Conservation (phyloP, 495 filamentous ascomycete genomes). For the Penicillium daleae region DNA sequence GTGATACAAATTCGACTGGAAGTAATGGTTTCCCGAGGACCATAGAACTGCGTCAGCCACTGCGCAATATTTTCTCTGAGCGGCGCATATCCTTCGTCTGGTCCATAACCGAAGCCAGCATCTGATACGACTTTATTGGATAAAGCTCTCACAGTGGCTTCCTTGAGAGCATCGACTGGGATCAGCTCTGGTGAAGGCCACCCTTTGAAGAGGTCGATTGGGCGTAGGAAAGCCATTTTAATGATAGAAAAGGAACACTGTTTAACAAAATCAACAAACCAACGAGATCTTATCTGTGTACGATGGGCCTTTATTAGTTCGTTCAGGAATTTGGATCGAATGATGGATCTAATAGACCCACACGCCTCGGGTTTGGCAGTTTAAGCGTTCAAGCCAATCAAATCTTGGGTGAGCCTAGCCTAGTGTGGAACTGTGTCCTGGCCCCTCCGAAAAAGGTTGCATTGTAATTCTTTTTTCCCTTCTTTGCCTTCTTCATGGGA, state of each 20-base stretch:
- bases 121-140: constrained; percentile 50
- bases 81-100: constrained; percentile 67
- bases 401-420: background rate
- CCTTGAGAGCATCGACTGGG: constrained; percentile 54
- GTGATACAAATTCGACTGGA: constrained; percentile 70
- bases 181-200: constrained; percentile 66
- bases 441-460: no score
- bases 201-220: constrained; percentile 63
- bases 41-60: constrained; percentile 65
- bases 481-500: no score
- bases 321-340: background rate
- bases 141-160: constrained; percentile 56
- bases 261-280: no score
- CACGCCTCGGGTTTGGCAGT: constrained; percentile 6
- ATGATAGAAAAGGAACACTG: background rate
- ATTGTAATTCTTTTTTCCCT: no score
- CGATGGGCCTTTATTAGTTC: background rate
- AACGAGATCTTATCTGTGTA: no score
- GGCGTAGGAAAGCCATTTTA: constrained; percentile 1
- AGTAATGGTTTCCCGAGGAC: constrained; percentile 17
- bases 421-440: no score
- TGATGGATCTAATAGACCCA: constrained; percentile 13
- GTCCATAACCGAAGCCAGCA: constrained; percentile 67
- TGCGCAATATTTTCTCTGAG: constrained; percentile 59
- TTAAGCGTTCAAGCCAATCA: constrained; percentile 15